A percentile compares a stretch with the other conserved stretches of the same genome.
These are phyloP conservation scores for Allantophomopsis lycopodina DNA, from an alignment of 2,329 filamentous ascomycete species.

Conservation along the genomic window DNA sequence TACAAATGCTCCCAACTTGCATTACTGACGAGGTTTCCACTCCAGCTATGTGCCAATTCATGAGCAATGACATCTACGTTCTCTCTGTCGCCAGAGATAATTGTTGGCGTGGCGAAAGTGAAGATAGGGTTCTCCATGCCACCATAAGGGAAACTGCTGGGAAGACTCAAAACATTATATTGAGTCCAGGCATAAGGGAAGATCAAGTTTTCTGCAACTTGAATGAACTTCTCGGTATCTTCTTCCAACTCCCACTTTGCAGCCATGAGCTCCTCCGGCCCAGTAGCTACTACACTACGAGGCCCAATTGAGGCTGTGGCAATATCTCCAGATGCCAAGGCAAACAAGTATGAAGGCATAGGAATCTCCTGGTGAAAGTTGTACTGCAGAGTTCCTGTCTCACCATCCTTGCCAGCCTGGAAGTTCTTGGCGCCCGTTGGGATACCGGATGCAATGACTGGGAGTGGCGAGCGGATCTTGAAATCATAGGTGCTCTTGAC, in stretches of 20 bases:
- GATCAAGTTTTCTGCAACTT: constrained; percentile 67
- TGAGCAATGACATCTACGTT: constrained; percentile 96
- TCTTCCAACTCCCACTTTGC: constrained; percentile 86
- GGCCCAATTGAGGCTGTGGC: constrained; percentile 76
- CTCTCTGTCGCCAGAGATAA: constrained; percentile 80
- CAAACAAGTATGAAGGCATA: constrained; percentile 89
- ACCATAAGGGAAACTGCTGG: constrained; percentile 81
- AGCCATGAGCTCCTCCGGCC: constrained; percentile 70
- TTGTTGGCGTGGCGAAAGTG: constrained; percentile 89
- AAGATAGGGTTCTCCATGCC: constrained; percentile 88
- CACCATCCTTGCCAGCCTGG: constrained; percentile 35
- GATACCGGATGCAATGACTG: constrained; percentile 85
- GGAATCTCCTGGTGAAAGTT: constrained; percentile 82
- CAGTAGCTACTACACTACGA: constrained; percentile 71
- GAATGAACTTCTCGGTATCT: constrained; percentile 85
- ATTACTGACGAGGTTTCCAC: constrained; percentile 71
- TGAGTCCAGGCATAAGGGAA: constrained; percentile 89
- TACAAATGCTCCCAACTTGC: constrained; percentile 72
- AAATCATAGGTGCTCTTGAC: constrained; percentile 94
- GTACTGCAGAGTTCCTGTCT: constrained; percentile 47
- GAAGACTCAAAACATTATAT: constrained; percentile 86
- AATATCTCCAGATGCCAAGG: constrained; percentile 78
- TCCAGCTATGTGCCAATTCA: constrained; percentile 68
- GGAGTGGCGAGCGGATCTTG: constrained; percentile 71
- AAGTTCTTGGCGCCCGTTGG: constrained; percentile 36